Evolutionary conservation across 169 alveolate species (phyloP), one percentile per base, ranked within the genome.

Genomic region (Plasmodium ovale): DNA sequence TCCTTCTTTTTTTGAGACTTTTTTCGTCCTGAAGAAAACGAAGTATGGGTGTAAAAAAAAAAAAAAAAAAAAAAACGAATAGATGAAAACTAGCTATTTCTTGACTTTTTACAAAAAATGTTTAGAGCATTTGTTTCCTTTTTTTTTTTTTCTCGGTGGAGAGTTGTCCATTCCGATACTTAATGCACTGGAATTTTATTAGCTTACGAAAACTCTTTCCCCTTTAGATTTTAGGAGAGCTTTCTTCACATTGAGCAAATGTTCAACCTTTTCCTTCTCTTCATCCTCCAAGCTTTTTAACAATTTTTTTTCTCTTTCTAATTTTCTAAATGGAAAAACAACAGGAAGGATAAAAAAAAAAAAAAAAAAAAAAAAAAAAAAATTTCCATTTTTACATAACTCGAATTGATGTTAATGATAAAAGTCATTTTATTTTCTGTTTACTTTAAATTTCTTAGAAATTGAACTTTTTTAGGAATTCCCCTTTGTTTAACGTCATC

Each of bases 21-120:
- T 77, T 77, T 62, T 77, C 89, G 64, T 64, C 59, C 89, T 77
- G 47, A 64, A n/a, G n/a, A n/a, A n/a, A n/a, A n/a, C n/a, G n/a
- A n/a, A 21, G n/a, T n/a, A 54, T 29, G 31, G 19, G 33, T 31
- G 23, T 59, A 21, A 25, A 59, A 23, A 59, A 25, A 21, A 59
- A 1, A 59, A 21, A 21, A 21, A 7, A 7, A 25, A 59, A 25
- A 23, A 6, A 3, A 56, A 19, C 2, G 16, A 47, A n/a, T n/a
- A n/a, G n/a, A n/a, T n/a, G n/a, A n/a, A n/a, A n/a, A n/a, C n/a
- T n/a, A n/a, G n/a, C n/a, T n/a, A n/a, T n/a, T n/a, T n/a, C n/a
- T n/a, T n/a, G n/a, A n/a, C n/a, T n/a, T n/a, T n/a, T n/a, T n/a
- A n/a, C n/a, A n/a, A n/a, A n/a, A n/a, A n/a, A n/a, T n/a, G n/a